Percentiles rank a stretch among this genome's conserved stretches.
Evolutionary conservation across 1,139 yeast species (phyloP).

Genomic region (Kodamaea sp.): DNA sequence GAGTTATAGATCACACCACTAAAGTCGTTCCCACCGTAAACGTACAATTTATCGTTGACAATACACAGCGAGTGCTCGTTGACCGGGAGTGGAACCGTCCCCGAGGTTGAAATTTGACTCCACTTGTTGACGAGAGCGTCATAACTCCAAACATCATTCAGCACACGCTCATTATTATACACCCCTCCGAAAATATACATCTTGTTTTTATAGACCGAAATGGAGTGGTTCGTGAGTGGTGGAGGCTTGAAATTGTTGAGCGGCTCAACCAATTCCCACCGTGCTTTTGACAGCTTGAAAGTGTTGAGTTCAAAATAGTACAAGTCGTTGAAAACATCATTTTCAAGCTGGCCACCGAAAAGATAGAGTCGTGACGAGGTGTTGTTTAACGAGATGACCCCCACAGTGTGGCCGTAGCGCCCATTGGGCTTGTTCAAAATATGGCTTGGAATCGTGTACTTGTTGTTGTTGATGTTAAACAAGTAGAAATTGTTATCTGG

Average conservation of each 20-base stretch:
- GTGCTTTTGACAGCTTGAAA: constrained; percentile 78
- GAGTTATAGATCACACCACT: constrained; percentile 69
- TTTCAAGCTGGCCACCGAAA: constrained; percentile 95
- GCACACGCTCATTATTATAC: constrained; percentile 71
- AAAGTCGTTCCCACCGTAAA: constrained; percentile 86
- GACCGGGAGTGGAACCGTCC: constrained; percentile 75
- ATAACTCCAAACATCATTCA: constrained; percentile 78
- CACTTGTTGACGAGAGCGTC: constrained; percentile 70
- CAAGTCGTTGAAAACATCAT: constrained; percentile 79
- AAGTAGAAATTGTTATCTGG: constrained; percentile 87
- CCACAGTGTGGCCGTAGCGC: constrained; percentile 86
- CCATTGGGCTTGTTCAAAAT: constrained; percentile 83
- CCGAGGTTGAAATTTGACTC: constrained; percentile 51
- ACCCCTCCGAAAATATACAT: constrained; percentile 91
- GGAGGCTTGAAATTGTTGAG: constrained; percentile 64
- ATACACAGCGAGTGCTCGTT: constrained; percentile 89
- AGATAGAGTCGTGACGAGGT: constrained; percentile 72
- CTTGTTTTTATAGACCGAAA: constrained; percentile 75
- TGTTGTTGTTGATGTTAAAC: constrained; percentile 82
- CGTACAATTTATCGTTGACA: constrained; percentile 74
- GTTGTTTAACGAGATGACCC: constrained; percentile 56
- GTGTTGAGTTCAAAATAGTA: constrained; percentile 84
- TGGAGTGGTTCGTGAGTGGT: constrained; percentile 87
- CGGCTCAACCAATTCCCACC: constrained; percentile 76
- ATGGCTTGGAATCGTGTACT: constrained; percentile 88